A percentile compares a stretch with the other conserved stretches of the same genome.
These are phyloP conservation scores for Aurinia saxatilis DNA, from an alignment of 345 rosid genomes.

Conservation along the genomic window DNA sequence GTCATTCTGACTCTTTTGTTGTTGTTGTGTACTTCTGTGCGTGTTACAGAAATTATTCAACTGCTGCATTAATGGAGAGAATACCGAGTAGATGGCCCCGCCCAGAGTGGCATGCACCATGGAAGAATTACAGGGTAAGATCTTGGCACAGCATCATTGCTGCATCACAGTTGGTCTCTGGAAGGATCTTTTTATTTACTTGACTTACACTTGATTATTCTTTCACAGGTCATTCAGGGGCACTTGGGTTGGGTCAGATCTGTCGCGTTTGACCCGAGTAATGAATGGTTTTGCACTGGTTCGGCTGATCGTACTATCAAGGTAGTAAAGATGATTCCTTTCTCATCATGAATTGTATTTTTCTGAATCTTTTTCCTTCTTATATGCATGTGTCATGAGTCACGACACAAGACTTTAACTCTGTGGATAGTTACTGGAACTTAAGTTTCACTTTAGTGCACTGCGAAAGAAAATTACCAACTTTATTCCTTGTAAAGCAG, in stretches of 20 bases:
- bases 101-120: conserved; percentile 95
- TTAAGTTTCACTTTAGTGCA: neutral
- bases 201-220: conserved; percentile 18
- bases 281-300: conserved; percentile 96
- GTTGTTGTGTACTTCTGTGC: neutral
- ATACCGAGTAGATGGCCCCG: conserved; percentile 98
- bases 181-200: conserved; percentile 1
- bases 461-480: neutral
- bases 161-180: neutral
- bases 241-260: conserved; percentile 99
- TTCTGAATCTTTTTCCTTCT: neutral
- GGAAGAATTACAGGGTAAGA: conserved; percentile 97
- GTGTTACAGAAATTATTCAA: conserved; percentile 56
- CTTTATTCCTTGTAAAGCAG: neutral
- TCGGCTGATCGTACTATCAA: conserved; percentile 98
- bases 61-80: conserved; percentile 90
- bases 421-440: neutral
- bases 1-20: neutral
- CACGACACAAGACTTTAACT: neutral
- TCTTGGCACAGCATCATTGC: neutral
- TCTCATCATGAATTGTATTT: neutral
- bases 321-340: conserved; percentile 33
- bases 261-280: conserved; percentile 94
- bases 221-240: conserved; percentile 55
- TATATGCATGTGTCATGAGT: neutral